Percentiles rank a stretch among this genome's conserved stretches.
Evolutionary conservation across 139 green algal species (phyloP).

Genomic region (Axilococcus clingmanii): DNA sequence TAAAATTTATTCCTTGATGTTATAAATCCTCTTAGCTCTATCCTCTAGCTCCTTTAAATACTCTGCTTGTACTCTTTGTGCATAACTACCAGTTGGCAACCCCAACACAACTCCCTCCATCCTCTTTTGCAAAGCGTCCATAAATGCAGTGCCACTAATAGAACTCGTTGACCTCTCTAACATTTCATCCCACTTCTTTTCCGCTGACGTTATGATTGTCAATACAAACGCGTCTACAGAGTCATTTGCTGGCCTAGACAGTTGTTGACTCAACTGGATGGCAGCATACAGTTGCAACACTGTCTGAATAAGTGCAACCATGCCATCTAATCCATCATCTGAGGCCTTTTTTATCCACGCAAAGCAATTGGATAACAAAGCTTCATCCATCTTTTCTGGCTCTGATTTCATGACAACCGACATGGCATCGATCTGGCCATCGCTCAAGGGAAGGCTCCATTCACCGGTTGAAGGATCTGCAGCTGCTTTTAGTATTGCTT

Average conservation of each 20-base stretch:
- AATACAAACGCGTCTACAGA: neutral
- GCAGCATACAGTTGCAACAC: conserved; percentile 84
- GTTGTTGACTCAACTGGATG: conserved; percentile 33
- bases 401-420: conserved; percentile 10
- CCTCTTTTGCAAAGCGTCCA: conserved; percentile 64
- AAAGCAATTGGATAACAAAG: conserved; percentile 74
- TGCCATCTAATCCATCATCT: conserved; percentile 64
- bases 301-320: conserved; percentile 75
- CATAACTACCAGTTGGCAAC: conserved; percentile 65
- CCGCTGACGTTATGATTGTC: neutral
- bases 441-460: conserved; percentile 74
- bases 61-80: conserved; percentile 61
- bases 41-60: conserved; percentile 70
- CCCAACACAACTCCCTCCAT: conserved; percentile 80
- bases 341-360: conserved; percentile 82
- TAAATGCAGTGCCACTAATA: conserved; percentile 43
- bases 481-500: conserved; percentile 67
- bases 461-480: conserved; percentile 66
- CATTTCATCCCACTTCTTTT: conserved; percentile 46
- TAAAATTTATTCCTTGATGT: no score
- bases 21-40: conserved; percentile 44
- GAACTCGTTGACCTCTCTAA: conserved; percentile 5
- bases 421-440: conserved; percentile 45
- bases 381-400: conserved; percentile 40
- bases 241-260: neutral